Evolutionary conservation across 1,284 basidiomycete genomes (phyloP).

Genomic region (Hemileia vastatrix): DNA sequence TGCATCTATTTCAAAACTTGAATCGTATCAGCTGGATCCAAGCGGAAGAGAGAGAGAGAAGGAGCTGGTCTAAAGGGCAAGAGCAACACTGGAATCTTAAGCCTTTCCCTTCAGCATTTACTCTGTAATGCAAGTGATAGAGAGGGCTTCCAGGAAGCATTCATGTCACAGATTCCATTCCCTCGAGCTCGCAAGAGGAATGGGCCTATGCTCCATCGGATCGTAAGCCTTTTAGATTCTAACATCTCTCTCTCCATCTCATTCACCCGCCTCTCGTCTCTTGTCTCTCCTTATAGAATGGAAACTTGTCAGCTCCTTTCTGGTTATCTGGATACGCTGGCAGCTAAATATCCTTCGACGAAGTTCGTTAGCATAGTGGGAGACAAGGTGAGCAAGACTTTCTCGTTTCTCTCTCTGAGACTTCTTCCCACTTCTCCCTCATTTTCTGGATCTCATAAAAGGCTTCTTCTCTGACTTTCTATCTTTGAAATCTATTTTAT

Average conservation of each 20-base stretch:
- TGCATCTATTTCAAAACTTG: slow-evolving; percentile 13
- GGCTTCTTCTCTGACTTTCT: neutral
- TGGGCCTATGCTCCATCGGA: too few relatives aligned
- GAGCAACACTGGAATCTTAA: too few relatives aligned
- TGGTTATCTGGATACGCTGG: slow-evolving; percentile 62
- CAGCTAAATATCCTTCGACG: slow-evolving; percentile 71
- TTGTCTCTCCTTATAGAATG: slow-evolving; percentile 25
- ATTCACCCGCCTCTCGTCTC: slow-evolving; percentile 1
- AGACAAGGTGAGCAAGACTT: too few relatives aligned
- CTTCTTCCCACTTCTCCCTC: neutral
- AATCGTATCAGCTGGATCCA: too few relatives aligned
- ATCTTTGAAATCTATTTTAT: neutral
- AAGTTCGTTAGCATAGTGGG: slow-evolving; percentile 96
- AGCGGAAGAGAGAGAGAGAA: too few relatives aligned
- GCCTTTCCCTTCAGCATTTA: slow-evolving; percentile 6
- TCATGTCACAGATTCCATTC: too few relatives aligned
- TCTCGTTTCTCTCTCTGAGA: neutral
- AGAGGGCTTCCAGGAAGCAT: too few relatives aligned
- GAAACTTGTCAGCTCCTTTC: slow-evolving; percentile 63
- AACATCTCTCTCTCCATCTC: neutral
- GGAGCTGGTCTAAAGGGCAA: too few relatives aligned
- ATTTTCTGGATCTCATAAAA: neutral
- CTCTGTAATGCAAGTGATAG: neutral
- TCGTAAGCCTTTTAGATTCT: too few relatives aligned
- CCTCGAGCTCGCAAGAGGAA: neutral